Percentiles rank a stretch among this genome's conserved stretches.
These are phyloP conservation scores for Dictyostelium firmibasis DNA, from an alignment of 78 protist genomes.

Conservation along the genomic window DNA sequence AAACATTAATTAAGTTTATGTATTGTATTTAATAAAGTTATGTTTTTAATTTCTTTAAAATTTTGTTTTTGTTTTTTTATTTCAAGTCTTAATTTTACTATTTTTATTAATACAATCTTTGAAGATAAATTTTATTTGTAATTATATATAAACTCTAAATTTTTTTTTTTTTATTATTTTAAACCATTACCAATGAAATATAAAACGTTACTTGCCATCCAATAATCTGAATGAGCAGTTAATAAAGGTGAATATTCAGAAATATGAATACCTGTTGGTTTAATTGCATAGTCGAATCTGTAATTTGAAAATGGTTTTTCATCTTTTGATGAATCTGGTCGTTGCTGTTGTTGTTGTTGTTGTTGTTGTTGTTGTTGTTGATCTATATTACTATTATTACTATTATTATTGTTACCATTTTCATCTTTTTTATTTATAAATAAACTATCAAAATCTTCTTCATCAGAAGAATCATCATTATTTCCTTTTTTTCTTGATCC, in stretches of 20 bases:
- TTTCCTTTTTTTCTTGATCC: neutral
- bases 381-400: neutral
- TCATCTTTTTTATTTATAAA: neutral
- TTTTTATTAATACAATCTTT: neutral
- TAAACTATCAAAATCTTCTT: neutral
- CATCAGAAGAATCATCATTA: neutral
- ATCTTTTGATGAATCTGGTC: neutral
- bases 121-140: too few species aligned
- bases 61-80: neutral
- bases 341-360: neutral
- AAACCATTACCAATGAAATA: neutral
- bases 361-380: neutral
- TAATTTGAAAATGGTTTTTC: slow-evolving; percentile 18
- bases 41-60: too few species aligned
- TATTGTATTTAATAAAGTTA: neutral
- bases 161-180: neutral
- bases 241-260: slow-evolving; percentile 21
- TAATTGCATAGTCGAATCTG: slow-evolving; percentile 46
- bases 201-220: slow-evolving; percentile 23
- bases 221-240: slow-evolving; percentile 28
- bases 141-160: too few species aligned
- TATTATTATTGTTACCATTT: neutral
- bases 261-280: slow-evolving; percentile 38
- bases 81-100: too few species aligned
- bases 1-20: neutral